phyloP scores from a whole-genome alignment of 1,139 yeast genomes.

The Neolecta irregularis region DNA sequence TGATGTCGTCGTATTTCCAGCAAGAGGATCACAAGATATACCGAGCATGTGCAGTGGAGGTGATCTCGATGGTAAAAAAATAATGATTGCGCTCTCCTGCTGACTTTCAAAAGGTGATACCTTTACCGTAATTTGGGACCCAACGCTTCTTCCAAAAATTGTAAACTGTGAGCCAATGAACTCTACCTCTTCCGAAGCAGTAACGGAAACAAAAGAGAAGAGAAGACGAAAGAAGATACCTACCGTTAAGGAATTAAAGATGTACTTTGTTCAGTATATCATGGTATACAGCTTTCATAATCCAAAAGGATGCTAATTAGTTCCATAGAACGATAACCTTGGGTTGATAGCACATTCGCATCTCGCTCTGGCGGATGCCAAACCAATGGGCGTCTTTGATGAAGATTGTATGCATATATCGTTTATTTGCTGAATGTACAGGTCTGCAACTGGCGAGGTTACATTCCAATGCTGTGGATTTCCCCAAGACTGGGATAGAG shows the following conservation, averaged over 20 bases:
- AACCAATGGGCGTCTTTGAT: slow-evolving; percentile 9
- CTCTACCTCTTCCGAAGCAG: slow-evolving; percentile 6
- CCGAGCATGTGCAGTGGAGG: slow-evolving; percentile 14
- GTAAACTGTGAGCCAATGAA: slow-evolving; percentile 9
- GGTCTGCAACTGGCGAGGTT: slow-evolving; percentile 8
- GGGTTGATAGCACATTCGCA: slow-evolving; percentile 12
- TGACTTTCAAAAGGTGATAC: too few species aligned
- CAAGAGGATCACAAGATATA: slow-evolving; percentile 10
- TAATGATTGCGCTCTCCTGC: too few species aligned
- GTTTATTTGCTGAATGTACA: too few species aligned
- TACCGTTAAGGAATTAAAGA: slow-evolving; percentile 7
- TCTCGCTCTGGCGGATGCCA: slow-evolving; percentile 10
- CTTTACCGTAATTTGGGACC: slow-evolving; percentile 13
- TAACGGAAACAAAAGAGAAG: background rate
- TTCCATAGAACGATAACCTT: slow-evolving; percentile 9
- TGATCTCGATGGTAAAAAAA: slow-evolving; percentile 15
- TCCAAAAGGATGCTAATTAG: too few species aligned
- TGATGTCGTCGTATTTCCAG: slow-evolving; percentile 12
- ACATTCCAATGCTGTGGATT: slow-evolving; percentile 13
- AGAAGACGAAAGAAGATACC: too few species aligned
- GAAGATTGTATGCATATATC: too few species aligned
- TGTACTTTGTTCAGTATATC: slow-evolving; percentile 11
- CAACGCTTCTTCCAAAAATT: slow-evolving; percentile 9
- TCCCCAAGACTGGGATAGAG: slow-evolving; percentile 12
- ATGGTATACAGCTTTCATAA: too few species aligned